Base-by-base conservation (phyloP, 257 asterid genomes). In the Striga asiatica region DNA sequence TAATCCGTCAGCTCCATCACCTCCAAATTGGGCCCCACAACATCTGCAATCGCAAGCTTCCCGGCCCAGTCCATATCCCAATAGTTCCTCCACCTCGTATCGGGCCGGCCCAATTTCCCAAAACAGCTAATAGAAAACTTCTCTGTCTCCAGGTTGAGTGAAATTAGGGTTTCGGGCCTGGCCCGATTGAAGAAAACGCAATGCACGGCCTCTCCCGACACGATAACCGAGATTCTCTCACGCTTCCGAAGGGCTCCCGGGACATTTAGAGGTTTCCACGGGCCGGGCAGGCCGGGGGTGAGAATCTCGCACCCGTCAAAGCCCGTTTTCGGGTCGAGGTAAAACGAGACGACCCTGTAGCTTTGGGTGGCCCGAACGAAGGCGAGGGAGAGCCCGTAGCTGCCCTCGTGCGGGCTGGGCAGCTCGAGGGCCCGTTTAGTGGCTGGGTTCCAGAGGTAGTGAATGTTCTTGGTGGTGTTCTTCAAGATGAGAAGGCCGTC, bases 61-160 rank as follows among this genome's bases (percentile, higher is more conserved):
- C 66, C 64, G 3, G 68, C 64, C 81, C 81, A 71, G 7, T 21
- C 23, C 3, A 68, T 2, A 47, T 13, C 50, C 12, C 17, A 3
- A 5, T 54, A 58, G 0, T 1, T 32, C 6, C 4, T 31, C 50
- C 27, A 6, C n/a, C n/a, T n/a, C n/a, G n/a, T n/a, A n/a, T n/a
- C n/a, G 22, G 20, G 42, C 0, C 9, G 7, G 6, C 27, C 47
- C 3, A 8, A 45, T 8, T 10, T 9, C 0, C 65, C 67, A 16
- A 61, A 8, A 28, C n/a, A 50, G 24, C 43, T 34, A 2, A 37
- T 21, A 0, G 31, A 50, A 25, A 56, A 56, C 19, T 12, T 0
- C 60, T 78, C 81, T 0, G 65, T 64, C 43, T 38, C 66, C 67
- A 71, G 22, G 7, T 78, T 74, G 0, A 74, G 39, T 6, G 70